Conservation (phyloP, 1,284 basidiomycete species). For the Ceratobasidium sp. region DNA sequence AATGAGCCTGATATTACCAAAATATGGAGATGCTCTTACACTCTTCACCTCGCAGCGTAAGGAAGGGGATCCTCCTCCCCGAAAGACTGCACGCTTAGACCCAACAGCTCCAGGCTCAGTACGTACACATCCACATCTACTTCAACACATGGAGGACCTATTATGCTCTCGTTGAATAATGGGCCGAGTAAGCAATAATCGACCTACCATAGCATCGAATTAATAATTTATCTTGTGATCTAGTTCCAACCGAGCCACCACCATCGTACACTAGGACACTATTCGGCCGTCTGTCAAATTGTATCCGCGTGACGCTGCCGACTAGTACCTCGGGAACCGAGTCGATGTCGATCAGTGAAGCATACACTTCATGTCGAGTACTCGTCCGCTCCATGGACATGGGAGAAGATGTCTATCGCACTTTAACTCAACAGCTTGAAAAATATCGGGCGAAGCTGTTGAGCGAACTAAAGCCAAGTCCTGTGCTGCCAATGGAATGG, state of each 20-base stretch:
- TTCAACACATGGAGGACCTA: slow-evolving; percentile 53
- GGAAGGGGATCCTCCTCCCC: slow-evolving; percentile 55
- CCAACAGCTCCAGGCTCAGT: slow-evolving; percentile 39
- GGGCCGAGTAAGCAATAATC: slow-evolving; percentile 21
- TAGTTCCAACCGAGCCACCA: slow-evolving; percentile 37
- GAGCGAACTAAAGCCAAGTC: slow-evolving; percentile 51
- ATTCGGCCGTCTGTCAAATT: slow-evolving; percentile 45
- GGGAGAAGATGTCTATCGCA: slow-evolving; percentile 62
- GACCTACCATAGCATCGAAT: slow-evolving; percentile 39
- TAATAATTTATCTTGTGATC: slow-evolving; percentile 48
- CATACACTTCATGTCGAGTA: slow-evolving; percentile 60
- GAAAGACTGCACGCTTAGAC: slow-evolving; percentile 68
- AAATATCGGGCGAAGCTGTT: slow-evolving; percentile 54
- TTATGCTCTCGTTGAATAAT: slow-evolving; percentile 33
- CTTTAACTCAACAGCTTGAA: slow-evolving; percentile 61
- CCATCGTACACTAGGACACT: slow-evolving; percentile 38
- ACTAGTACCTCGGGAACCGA: slow-evolving; percentile 50
- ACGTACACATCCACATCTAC: slow-evolving; percentile 62
- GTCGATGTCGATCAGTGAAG: slow-evolving; percentile 60
- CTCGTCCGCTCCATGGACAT: slow-evolving; percentile 59
- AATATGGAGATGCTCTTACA: slow-evolving; percentile 37
- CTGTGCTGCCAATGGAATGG: slow-evolving; percentile 55
- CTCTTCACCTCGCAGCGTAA: slow-evolving; percentile 40
- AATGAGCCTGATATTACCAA: slow-evolving; percentile 24
- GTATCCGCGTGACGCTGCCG: slow-evolving; percentile 55